A percentile compares a stretch with the other conserved stretches of the same genome.
Conservation (phyloP, 176 grass and related monocot genomes). For the Lolium multiflorum region DNA sequence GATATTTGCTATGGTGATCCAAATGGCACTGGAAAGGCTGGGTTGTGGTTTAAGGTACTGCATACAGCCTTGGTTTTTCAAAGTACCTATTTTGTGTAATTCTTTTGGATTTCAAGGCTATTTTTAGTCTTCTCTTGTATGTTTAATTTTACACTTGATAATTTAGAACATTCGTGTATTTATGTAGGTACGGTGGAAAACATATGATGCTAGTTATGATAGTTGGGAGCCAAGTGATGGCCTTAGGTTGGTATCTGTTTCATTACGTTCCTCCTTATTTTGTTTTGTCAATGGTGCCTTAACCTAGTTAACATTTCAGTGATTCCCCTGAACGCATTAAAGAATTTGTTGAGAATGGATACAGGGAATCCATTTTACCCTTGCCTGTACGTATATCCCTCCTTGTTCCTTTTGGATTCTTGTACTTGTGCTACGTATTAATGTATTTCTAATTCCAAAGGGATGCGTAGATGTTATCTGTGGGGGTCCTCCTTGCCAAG, state of each 20-base stretch:
- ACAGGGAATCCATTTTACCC: too few species aligned
- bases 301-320: not conserved
- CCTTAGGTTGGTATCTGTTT: slow-evolving; percentile 52
- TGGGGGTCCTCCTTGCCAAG: too few species aligned
- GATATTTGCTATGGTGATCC: slow-evolving; percentile 75
- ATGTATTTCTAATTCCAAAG: too few species aligned
- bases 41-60: slow-evolving; percentile 68
- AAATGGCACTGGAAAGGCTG: slow-evolving; percentile 38
- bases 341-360: too few species aligned
- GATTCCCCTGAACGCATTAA: too few species aligned
- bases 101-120: not conserved
- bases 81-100: not conserved
- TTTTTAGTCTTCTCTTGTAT: not conserved
- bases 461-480: too few species aligned
- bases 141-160: not conserved
- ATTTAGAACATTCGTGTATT: not conserved
- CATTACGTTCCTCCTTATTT: not conserved
- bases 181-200: slow-evolving; percentile 69
- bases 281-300: not conserved
- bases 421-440: too few species aligned
- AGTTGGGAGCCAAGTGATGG: slow-evolving; percentile 72
- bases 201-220: slow-evolving; percentile 63
- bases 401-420: too few species aligned
- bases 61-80: not conserved
- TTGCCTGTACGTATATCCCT: too few species aligned